phyloP scores from a whole-genome alignment of 1,284 basidiomycete species.

The Heterobasidion annosum region DNA sequence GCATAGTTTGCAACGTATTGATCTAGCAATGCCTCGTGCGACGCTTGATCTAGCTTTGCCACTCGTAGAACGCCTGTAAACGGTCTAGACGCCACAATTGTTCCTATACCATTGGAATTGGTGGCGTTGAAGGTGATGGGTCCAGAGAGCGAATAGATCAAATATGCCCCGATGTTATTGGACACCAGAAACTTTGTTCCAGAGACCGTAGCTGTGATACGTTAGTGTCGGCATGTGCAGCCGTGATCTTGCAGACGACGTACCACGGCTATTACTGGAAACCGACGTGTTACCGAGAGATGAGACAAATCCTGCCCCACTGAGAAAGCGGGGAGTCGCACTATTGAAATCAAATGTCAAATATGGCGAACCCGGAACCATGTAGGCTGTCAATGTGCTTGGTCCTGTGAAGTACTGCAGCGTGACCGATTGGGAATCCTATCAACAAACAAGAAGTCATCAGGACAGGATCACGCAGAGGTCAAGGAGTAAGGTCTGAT shows the following conservation, averaged over 20 bases:
- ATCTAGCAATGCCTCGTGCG: conserved; percentile 20
- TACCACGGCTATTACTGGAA: conserved; percentile 5
- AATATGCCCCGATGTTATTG: conserved; percentile 20
- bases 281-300: conserved; percentile 19
- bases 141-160: conserved; percentile 22
- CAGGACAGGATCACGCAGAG: not conserved
- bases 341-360: conserved; percentile 21
- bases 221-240: not conserved
- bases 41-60: conserved; percentile 22
- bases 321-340: conserved; percentile 22
- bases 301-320: conserved; percentile 18
- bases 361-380: conserved; percentile 25
- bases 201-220: conserved; percentile 14
- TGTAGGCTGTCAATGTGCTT: conserved; percentile 20
- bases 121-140: conserved; percentile 19
- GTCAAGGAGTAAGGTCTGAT: not conserved
- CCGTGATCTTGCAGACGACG: conserved; percentile 1
- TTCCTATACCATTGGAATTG: conserved; percentile 8
- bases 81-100: conserved; percentile 16
- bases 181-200: conserved; percentile 21
- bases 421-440: conserved; percentile 25
- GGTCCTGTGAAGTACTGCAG: conserved; percentile 23
- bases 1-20: conserved; percentile 21
- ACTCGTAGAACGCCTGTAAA: conserved; percentile 33
- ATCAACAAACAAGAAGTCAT: not conserved